These are phyloP conservation scores for Lonicera japonica DNA, from an alignment of 129 eudicot genomes.

Conservation along the genomic window DNA sequence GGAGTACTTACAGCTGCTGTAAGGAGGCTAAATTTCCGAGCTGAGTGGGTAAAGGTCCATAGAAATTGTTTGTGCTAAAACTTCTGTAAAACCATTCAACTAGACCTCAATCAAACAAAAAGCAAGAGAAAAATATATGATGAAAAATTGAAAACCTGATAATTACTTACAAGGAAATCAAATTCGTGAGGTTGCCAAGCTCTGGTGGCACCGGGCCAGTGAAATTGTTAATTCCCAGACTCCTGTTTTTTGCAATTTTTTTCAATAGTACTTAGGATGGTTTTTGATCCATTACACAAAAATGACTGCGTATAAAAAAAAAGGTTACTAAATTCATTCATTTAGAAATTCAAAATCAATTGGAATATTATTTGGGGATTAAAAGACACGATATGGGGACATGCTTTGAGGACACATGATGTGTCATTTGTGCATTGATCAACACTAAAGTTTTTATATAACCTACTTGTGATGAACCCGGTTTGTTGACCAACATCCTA, in stretches of 20 bases:
- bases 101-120: not conserved
- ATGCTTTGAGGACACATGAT: no score
- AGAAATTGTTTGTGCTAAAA: constrained; percentile 54
- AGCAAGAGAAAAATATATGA: not conserved
- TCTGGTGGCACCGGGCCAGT: constrained; percentile 53
- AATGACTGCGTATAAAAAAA: constrained; percentile 4
- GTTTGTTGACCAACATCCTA: no score
- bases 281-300: not conserved
- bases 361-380: not conserved
- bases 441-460: no score
- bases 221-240: constrained; percentile 65
- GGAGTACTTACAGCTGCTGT: constrained; percentile 53
- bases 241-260: constrained; percentile 29
- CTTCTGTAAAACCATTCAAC: constrained; percentile 35
- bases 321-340: no score
- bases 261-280: not conserved
- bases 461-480: no score
- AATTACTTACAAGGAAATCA: constrained; percentile 54
- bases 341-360: no score
- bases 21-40: constrained; percentile 56
- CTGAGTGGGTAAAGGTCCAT: constrained; percentile 47
- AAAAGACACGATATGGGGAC: not conserved
- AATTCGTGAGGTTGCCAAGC: constrained; percentile 54
- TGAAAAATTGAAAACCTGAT: not conserved
- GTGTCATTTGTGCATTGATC: no score